phyloP scores from a whole-genome alignment of 495 filamentous ascomycete species.

The Thermothielavioides terrestris region DNA sequence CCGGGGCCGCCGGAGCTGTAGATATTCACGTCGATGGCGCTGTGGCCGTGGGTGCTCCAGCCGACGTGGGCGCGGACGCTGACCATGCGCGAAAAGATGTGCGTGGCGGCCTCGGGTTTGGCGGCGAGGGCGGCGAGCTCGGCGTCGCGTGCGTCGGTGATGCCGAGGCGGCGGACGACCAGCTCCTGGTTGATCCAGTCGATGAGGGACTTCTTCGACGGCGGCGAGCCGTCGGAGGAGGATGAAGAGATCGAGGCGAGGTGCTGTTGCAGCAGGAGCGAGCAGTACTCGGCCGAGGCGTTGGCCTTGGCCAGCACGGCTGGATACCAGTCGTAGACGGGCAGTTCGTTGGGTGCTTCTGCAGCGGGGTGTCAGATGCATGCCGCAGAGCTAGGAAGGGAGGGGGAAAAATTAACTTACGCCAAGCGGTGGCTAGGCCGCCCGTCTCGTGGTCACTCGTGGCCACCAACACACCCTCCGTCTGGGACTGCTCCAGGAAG shows the following conservation, averaged over 20 bases:
- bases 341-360: constrained; percentile 33
- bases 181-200: constrained; percentile 53
- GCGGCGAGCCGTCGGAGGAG: constrained; percentile 18
- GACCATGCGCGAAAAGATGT: constrained; percentile 75
- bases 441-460: constrained; percentile 97
- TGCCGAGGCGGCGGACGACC: constrained; percentile 60
- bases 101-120: constrained; percentile 39
- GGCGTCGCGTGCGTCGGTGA: constrained; percentile 59
- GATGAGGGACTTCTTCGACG: constrained; percentile 33
- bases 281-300: constrained; percentile 66
- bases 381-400: not conserved
- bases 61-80: constrained; percentile 81
- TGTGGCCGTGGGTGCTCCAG: constrained; percentile 88
- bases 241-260: no score
- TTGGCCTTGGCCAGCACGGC: constrained; percentile 69
- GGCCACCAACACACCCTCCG: constrained; percentile 69
- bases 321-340: constrained; percentile 78
- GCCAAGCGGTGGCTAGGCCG: constrained; percentile 70
- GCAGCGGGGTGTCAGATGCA: constrained; percentile 11
- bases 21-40: constrained; percentile 84
- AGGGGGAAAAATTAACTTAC: constrained; percentile 35
- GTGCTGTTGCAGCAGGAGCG: constrained; percentile 48
- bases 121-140: constrained; percentile 63
- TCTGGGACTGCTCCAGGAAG: constrained; percentile 65
- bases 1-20: constrained; percentile 56